Base-by-base conservation (phyloP, 2,329 filamentous ascomycete species). In the Neurospora sp. region DNA sequence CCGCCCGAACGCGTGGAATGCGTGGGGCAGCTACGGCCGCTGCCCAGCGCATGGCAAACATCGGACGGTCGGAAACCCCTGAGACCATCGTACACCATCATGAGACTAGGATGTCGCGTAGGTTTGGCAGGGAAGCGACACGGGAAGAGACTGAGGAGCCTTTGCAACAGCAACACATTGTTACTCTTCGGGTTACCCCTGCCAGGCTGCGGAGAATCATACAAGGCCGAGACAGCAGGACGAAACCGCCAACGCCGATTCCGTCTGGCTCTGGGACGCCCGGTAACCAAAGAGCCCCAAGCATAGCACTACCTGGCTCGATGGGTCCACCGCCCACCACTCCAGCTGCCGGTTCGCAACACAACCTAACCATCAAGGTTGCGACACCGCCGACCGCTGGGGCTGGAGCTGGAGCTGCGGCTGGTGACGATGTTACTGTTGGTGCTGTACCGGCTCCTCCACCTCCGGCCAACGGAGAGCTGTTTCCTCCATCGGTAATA, bases 11-110 rank as follows among this genome's bases (percentile, higher is more conserved):
- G 8, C 88, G 95, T 78, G 91, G 91, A 5, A 93, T 97, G 87
- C 90, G 95, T 70, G 93, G 93, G 68, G 95, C 95, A 17, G 95
- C 95, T 17, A 90, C 89, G 36, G 91, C 91, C 62, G 95, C 95
- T 4, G 92, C 95, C 77, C 92, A 93, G 73, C 91, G 94, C 69
- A 95, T 98, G 88, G 90, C 90, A 41, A 91, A 92, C 73, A 78
- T 92, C 67, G 89, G 89, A 67, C 90, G 96, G 71, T 97, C 95
- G 39, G 92, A 94, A 78, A 98, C 96, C 0, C 96, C 96, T 3
- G 96, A 98, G 78, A 84, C 89, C 10, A 86, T 84, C 69, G 82
- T 82, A 74, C 90, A 89, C 74, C 89, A 89, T 75, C 88, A 92
- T 75, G 93, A 97, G 78, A 87, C 91, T 1, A 85, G 93, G 75